Base-by-base conservation (phyloP, 805 yeast species). In the Grigorovia yakushimaensis region DNA sequence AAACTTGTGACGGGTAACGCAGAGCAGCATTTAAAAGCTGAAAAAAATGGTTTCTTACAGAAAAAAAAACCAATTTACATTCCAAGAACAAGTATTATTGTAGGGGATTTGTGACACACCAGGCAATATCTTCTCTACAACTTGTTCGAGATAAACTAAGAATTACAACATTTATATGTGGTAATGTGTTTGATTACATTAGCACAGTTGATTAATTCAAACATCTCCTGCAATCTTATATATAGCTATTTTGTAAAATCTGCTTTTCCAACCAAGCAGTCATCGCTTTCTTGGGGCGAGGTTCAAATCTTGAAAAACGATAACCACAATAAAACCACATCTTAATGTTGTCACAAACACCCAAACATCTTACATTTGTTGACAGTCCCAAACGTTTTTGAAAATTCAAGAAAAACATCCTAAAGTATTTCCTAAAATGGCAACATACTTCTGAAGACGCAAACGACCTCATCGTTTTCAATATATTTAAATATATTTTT, bases 41-140 rank as follows among this genome's bases (percentile, higher is more conserved):
- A 7, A 27, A 27, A 27, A 27, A 27, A 27, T 10, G 13, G 33
- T 27, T 27, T 27, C 33, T 4, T 10, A 27, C 33, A 27, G 33
- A 21, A 43, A 48, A 49, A 52, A 51, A 49, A 52, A 48, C 57
- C 54, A 51, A 61, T 62, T 61, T 54, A 54, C 58, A 55, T 55
- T 54, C 43, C 55, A 58, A 64, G 68, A 55, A 64, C 64, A 63
- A 51, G 68, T 64, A 64, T 64, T 64, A 64, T 64, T 64, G 68
- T 64, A 64, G 68, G 54, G 62, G 63, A 59, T 50, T 61, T 61
- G 68, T 62, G 62, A 51, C 61, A 46, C 45, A 53, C 63, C 49
- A 62, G 66, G 58, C 68, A 61, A 57, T 56, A 51, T 59, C 60
- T 54, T 59, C 68, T 61, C 68, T 64, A 64, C 68, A 62, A 64